Conservation (phyloP, 108 stramenopile species). For the Chaetoceros muelleri region DNA sequence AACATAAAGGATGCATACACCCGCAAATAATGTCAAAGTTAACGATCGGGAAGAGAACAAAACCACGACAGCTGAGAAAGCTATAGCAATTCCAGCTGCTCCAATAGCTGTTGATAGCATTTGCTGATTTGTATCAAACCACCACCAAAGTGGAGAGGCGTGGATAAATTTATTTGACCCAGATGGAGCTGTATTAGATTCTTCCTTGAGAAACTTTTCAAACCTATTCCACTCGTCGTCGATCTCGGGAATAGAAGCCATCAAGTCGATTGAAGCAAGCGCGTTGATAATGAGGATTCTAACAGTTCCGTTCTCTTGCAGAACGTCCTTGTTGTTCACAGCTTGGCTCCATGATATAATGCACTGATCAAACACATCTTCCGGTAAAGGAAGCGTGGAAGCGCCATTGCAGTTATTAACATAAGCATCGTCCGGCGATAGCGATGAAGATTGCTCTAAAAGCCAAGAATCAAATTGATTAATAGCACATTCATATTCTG, state of each 20-base stretch:
- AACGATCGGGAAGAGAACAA: conserved; percentile 32
- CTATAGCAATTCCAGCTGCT: conserved; percentile 16
- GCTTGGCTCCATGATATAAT: conserved; percentile 25
- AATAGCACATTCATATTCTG: conserved; percentile 27
- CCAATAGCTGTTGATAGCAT: conserved; percentile 26
- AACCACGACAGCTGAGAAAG: conserved; percentile 13
- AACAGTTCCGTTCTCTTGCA: conserved; percentile 20
- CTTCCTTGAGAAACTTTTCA: conserved; percentile 27
- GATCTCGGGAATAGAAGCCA: conserved; percentile 17
- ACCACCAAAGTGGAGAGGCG: conserved; percentile 28
- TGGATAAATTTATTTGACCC: conserved; percentile 17
- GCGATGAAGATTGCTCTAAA: conserved; percentile 13
- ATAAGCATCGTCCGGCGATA: conserved; percentile 16
- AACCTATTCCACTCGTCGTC: conserved; percentile 27
- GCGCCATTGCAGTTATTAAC: conserved; percentile 28
- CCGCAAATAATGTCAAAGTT: conserved; percentile 25
- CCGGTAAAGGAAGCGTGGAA: conserved; percentile 19
- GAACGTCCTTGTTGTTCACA: conserved; percentile 6
- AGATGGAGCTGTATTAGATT: conserved; percentile 11
- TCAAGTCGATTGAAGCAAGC: conserved; percentile 1
- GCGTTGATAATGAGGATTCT: conserved; percentile 10
- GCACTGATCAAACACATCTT: conserved; percentile 31
- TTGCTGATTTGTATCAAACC: conserved; percentile 37
- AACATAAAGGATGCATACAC: conserved; percentile 30
- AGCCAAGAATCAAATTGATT: conserved; percentile 36